Percentiles rank a stretch among this genome's conserved stretches.
These are phyloP conservation scores for Hericium rajendrae DNA, from an alignment of 768 basidiomycete genomes.

Conservation along the genomic window DNA sequence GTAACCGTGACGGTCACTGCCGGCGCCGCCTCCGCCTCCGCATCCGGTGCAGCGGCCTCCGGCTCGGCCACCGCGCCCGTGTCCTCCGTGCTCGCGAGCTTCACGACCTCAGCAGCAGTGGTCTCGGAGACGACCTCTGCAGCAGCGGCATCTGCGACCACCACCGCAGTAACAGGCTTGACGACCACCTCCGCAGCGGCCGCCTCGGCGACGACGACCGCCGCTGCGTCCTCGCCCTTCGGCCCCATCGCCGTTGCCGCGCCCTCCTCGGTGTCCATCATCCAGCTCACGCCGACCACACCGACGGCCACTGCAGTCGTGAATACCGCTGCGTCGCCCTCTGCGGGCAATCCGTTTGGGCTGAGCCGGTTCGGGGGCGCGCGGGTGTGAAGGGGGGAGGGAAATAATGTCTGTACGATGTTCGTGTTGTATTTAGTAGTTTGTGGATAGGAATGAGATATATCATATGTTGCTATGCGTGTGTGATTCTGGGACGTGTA, in stretches of 20 bases:
- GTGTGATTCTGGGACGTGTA: too few species aligned
- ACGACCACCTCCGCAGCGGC: not conserved
- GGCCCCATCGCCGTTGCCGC: not conserved
- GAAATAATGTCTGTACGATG: too few species aligned
- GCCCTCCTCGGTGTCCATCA: not conserved
- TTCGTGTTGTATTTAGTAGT: too few species aligned
- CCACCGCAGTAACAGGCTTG: not conserved
- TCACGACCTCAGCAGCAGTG: conserved; percentile 28
- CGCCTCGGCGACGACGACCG: not conserved
- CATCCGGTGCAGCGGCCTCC: not conserved
- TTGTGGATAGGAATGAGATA: too few species aligned
- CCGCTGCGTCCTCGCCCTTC: not conserved
- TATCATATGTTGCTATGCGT: too few species aligned
- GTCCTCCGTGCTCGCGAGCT: conserved; percentile 14
- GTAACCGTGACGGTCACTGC: not conserved
- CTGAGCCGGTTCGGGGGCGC: too few species aligned
- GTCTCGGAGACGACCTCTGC: not conserved
- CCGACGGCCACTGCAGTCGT: too few species aligned
- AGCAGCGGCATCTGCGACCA: too few species aligned
- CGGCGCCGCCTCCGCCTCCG: not conserved
- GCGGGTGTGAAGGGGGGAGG: too few species aligned
- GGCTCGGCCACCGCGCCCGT: not conserved
- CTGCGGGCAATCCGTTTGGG: too few species aligned
- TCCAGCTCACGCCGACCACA: too few species aligned
- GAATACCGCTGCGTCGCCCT: too few species aligned